These are phyloP conservation scores for Tolypocladium tropicale DNA, from an alignment of 2,329 filamentous ascomycete species.

Conservation along the genomic window DNA sequence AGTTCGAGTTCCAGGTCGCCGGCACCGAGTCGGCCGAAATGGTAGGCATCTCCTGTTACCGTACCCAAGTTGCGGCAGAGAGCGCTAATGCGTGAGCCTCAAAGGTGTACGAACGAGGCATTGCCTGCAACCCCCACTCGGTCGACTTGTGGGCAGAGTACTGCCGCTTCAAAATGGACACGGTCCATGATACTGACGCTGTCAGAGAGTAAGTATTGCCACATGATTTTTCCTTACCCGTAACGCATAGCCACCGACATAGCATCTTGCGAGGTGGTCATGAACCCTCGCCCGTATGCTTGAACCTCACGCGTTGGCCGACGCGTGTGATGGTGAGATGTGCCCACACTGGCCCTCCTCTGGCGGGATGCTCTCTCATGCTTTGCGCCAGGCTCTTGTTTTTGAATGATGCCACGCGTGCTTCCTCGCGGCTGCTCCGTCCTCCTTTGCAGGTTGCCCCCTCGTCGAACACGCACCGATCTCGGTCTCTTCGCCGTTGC, in stretches of 20 bases:
- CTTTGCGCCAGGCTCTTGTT: slow-evolving; percentile 53
- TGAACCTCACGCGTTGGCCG: slow-evolving; percentile 24
- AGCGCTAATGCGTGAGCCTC: slow-evolving; percentile 1
- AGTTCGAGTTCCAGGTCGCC: slow-evolving; percentile 92
- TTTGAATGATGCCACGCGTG: slow-evolving; percentile 25
- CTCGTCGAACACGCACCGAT: slow-evolving; percentile 17
- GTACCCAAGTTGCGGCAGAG: neutral
- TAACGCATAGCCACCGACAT: slow-evolving; percentile 42
- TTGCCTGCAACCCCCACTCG: slow-evolving; percentile 84
- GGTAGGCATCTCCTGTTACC: slow-evolving; percentile 40
- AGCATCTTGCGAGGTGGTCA: slow-evolving; percentile 29
- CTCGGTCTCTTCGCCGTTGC: slow-evolving; percentile 40
- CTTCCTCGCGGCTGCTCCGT: slow-evolving; percentile 28
- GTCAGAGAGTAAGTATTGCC: slow-evolving; percentile 97
- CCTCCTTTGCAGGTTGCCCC: slow-evolving; percentile 23
- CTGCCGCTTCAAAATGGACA: slow-evolving; percentile 96
- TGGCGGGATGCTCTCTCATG: slow-evolving; percentile 56
- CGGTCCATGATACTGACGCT: slow-evolving; percentile 84
- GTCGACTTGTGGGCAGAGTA: slow-evolving; percentile 97
- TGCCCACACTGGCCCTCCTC: slow-evolving; percentile 48
- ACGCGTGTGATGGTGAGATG: slow-evolving; percentile 57
- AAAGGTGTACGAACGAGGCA: slow-evolving; percentile 88
- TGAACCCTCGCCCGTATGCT: slow-evolving; percentile 27
- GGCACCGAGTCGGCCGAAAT: slow-evolving; percentile 96
- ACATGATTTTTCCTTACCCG: slow-evolving; percentile 55